These are phyloP conservation scores for Thielaviopsis punctulata DNA, from an alignment of 2,329 filamentous ascomycete species.

Conservation along the genomic window DNA sequence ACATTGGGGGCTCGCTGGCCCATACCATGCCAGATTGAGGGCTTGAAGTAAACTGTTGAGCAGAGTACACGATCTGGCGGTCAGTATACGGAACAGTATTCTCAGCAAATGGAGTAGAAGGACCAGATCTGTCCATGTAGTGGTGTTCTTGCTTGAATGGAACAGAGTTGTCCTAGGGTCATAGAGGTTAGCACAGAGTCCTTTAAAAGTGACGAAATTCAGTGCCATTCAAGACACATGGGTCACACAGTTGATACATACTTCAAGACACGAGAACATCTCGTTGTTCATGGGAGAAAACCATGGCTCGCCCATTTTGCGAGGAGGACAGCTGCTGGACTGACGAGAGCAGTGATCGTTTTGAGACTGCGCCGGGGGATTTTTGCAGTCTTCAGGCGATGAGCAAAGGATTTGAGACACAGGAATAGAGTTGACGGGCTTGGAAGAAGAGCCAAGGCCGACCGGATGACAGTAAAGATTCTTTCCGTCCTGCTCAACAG, in stretches of 20 bases:
- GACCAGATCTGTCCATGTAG: not conserved
- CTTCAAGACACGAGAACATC: too few species aligned
- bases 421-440: not conserved
- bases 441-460: not conserved
- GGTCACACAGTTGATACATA: too few species aligned
- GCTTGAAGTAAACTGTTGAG: not conserved
- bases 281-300: not conserved
- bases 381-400: not conserved
- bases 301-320: constrained; percentile 5
- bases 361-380: not conserved
- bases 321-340: not conserved
- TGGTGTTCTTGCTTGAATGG: not conserved
- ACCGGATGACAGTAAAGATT: not conserved
- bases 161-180: not conserved
- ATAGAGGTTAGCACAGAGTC: not conserved
- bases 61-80: not conserved
- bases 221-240: not conserved
- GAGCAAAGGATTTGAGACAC: not conserved
- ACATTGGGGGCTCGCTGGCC: not conserved
- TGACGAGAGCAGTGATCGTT: not conserved
- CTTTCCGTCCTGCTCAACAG: constrained; percentile 5
- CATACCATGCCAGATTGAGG: not conserved
- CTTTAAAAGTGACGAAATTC: not conserved
- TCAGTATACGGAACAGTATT: not conserved
- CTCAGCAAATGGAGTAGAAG: not conserved